Evolutionary conservation across 2,329 filamentous ascomycete species (phyloP).

Genomic region (Coniella vitis): DNA sequence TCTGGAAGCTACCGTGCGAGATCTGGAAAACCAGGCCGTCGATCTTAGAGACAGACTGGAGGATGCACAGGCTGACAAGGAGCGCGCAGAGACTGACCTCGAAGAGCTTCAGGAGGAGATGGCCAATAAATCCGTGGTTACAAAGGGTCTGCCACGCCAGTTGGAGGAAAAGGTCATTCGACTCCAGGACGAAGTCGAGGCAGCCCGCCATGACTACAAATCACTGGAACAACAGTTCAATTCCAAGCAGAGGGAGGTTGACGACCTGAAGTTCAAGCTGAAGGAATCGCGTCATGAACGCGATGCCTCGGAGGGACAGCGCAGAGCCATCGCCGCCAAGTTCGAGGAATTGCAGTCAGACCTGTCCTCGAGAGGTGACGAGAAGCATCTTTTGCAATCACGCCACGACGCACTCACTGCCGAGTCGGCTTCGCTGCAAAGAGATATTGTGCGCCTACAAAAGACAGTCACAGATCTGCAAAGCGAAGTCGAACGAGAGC

Average conservation of each 20-base stretch:
- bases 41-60: constrained; percentile 49
- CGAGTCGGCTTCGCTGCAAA: constrained; percentile 61
- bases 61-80: constrained; percentile 46
- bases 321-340: constrained; percentile 37
- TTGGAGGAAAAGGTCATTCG: constrained; percentile 63
- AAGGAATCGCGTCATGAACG: constrained; percentile 38
- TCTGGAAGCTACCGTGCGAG: constrained; percentile 47
- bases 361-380: constrained; percentile 50
- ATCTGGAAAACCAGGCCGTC: constrained; percentile 47
- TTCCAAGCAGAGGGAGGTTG: constrained; percentile 39
- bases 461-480: constrained; percentile 41
- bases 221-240: constrained; percentile 45
- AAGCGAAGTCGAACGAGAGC: constrained; percentile 44
- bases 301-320: constrained; percentile 31
- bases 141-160: constrained; percentile 67
- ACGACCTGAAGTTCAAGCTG: constrained; percentile 36
- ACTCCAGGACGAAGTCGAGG: constrained; percentile 60
- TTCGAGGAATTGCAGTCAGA: constrained; percentile 53
- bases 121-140: constrained; percentile 70
- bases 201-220: constrained; percentile 40
- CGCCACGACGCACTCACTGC: constrained; percentile 60
- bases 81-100: constrained; percentile 51
- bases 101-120: constrained; percentile 69
- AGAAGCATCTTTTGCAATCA: constrained; percentile 63
- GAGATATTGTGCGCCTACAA: constrained; percentile 49